Evolutionary conservation across 805 yeast species (phyloP).

Genomic region (Candida vaughaniae): DNA sequence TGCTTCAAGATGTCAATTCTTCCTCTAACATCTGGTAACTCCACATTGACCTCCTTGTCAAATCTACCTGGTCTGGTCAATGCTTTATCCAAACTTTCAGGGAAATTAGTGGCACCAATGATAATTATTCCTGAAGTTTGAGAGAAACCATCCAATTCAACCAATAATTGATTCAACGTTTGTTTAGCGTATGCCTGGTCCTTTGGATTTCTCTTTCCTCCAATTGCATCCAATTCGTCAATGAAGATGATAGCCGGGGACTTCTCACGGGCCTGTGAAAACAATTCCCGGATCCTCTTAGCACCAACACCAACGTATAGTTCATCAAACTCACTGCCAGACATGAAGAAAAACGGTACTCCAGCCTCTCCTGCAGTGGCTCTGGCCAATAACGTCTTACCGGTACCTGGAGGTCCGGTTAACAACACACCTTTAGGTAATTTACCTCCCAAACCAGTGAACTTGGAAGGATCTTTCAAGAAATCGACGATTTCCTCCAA

Average conservation of each 20-base stretch:
- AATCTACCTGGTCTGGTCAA: constrained; percentile 97
- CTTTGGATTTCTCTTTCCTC: constrained; percentile 95
- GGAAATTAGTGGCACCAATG: constrained; percentile 98
- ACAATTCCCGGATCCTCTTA: constrained; percentile 91
- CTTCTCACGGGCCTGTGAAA: constrained; percentile 87
- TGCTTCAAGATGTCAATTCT: constrained; percentile 88
- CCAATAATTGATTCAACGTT: constrained; percentile 91
- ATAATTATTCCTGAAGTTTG: constrained; percentile 92
- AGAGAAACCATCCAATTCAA: constrained; percentile 93
- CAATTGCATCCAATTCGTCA: constrained; percentile 98
- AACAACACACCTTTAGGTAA: constrained; percentile 94
- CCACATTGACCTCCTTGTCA: constrained; percentile 93
- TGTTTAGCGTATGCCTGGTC: constrained; percentile 99
- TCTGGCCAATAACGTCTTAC: constrained; percentile 93
- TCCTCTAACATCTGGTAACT: constrained; percentile 96
- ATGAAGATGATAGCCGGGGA: constrained; percentile 97
- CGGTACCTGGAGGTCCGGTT: constrained; percentile 99
- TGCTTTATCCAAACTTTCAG: constrained; percentile 95
- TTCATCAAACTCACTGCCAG: constrained; percentile 98
- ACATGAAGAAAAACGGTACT: constrained; percentile 97
- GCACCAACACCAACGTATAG: constrained; percentile 99
- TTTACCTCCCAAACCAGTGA: constrained; percentile 96
- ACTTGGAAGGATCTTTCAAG: constrained; percentile 91
- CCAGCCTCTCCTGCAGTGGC: constrained; percentile 99
- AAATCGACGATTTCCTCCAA: constrained; percentile 98